These are phyloP conservation scores for Aspergillus sp. DNA, from an alignment of 2,329 filamentous ascomycete genomes.

Conservation along the genomic window DNA sequence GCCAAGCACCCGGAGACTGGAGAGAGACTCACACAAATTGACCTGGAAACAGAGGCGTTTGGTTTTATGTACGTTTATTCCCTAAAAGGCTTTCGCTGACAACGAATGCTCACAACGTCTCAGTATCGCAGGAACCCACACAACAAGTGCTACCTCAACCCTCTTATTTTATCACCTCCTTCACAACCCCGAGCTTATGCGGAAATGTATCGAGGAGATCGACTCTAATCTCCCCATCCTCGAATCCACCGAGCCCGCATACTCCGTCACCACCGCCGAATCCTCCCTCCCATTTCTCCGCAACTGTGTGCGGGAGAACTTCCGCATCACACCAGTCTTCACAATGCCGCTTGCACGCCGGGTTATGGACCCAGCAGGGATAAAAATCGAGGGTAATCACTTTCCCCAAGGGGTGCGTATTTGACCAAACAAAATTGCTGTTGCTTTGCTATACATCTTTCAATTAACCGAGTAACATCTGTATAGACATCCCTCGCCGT, in stretches of 20 bases:
- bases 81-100: not conserved
- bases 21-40: conserved; percentile 24
- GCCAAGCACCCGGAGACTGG: conserved; percentile 39
- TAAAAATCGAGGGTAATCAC: conserved; percentile 24
- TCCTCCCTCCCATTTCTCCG: conserved; percentile 25
- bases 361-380: conserved; percentile 25
- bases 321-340: conserved; percentile 36
- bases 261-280: conserved; percentile 26
- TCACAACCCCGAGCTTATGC: conserved; percentile 26
- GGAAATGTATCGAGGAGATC: not conserved
- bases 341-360: conserved; percentile 33
- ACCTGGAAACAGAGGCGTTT: conserved; percentile 39
- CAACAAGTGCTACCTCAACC: conserved; percentile 30
- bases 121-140: conserved; percentile 36
- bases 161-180: conserved; percentile 34
- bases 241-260: conserved; percentile 16
- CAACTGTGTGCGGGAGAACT: conserved; percentile 34
- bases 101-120: conserved; percentile 9
- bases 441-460: too few relatives aligned
- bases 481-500: conserved; percentile 31
- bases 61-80: conserved; percentile 32
- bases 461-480: too few relatives aligned
- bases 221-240: not conserved
- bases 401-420: conserved; percentile 24
- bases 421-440: too few relatives aligned